Evolutionary conservation across 805 yeast genomes (phyloP).

Genomic region (Saccharomyces cerevisiae): DNA sequence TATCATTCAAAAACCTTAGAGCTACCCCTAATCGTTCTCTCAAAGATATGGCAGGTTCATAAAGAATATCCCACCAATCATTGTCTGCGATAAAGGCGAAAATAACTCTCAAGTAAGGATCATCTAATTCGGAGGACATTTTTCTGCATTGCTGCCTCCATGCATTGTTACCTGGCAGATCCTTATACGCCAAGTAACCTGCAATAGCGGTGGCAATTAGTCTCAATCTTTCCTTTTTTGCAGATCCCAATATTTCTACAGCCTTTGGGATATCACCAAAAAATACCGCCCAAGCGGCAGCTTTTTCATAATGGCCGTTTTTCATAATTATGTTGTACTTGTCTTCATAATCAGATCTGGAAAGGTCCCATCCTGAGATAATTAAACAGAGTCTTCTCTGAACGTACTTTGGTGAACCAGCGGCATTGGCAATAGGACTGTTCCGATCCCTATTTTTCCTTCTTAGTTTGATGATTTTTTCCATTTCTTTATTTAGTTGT

Average conservation of each 20-base stretch:
- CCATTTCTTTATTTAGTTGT: constrained; percentile 29
- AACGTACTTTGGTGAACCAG: constrained; percentile 35
- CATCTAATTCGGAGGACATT: constrained; percentile 79
- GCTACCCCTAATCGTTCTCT: constrained; percentile 90
- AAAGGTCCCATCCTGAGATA: constrained; percentile 86
- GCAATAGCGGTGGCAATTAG: constrained; percentile 91
- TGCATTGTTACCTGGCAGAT: constrained; percentile 47
- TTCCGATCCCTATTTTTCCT: constrained; percentile 23
- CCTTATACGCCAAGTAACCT: constrained; percentile 52
- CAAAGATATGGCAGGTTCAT: constrained; percentile 79
- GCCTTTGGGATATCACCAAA: constrained; percentile 82
- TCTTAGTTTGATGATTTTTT: constrained; percentile 36
- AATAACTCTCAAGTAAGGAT: constrained; percentile 83
- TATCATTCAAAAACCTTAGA: constrained; percentile 70
- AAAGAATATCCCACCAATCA: constrained; percentile 93
- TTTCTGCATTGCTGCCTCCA: constrained; percentile 92
- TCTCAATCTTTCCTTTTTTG: constrained; percentile 60
- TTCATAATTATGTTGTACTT: constrained; percentile 49
- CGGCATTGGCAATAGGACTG: constrained; percentile 12
- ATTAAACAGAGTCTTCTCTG: constrained; percentile 74
- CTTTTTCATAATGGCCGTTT: constrained; percentile 65
- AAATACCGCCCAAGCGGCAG: constrained; percentile 97
- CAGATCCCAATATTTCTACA: constrained; percentile 64
- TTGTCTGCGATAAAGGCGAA: constrained; percentile 91
- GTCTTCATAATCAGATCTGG: constrained; percentile 64